These are phyloP conservation scores for Ophiocordyceps camponoti-saundersi DNA, from an alignment of 2,329 filamentous ascomycete species.

Conservation along the genomic window DNA sequence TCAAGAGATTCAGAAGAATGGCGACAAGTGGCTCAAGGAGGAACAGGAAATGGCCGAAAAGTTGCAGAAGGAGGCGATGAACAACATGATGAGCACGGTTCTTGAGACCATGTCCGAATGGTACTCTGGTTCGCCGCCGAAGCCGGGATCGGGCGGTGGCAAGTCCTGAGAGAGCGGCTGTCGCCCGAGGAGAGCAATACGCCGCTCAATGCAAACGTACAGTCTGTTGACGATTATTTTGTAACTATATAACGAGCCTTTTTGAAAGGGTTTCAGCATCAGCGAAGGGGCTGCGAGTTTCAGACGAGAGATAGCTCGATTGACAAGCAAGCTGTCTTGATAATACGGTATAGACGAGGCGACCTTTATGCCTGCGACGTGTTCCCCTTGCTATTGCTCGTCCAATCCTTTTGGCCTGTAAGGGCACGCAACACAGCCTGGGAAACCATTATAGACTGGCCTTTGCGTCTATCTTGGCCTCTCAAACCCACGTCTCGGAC, in stretches of 20 bases:
- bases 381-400: too few species aligned
- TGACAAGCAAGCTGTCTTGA: too few species aligned
- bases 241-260: too few species aligned
- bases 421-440: too few species aligned
- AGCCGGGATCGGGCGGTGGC: constrained; percentile 4
- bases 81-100: constrained; percentile 85
- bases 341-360: too few species aligned
- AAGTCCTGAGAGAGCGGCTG: not conserved
- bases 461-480: too few species aligned
- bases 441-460: too few species aligned
- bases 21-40: constrained; percentile 90
- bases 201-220: not conserved
- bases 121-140: constrained; percentile 5
- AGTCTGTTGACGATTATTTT: not conserved
- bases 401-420: too few species aligned
- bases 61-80: constrained; percentile 77
- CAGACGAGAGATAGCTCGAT: not conserved
- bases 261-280: not conserved
- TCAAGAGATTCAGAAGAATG: constrained; percentile 81
- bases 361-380: too few species aligned
- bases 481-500: not conserved
- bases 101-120: constrained; percentile 47
- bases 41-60: constrained; percentile 81
- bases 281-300: not conserved
- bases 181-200: not conserved